Evolutionary conservation across 257 asterid species (phyloP).

Genomic region (Solanum medicagineum): DNA sequence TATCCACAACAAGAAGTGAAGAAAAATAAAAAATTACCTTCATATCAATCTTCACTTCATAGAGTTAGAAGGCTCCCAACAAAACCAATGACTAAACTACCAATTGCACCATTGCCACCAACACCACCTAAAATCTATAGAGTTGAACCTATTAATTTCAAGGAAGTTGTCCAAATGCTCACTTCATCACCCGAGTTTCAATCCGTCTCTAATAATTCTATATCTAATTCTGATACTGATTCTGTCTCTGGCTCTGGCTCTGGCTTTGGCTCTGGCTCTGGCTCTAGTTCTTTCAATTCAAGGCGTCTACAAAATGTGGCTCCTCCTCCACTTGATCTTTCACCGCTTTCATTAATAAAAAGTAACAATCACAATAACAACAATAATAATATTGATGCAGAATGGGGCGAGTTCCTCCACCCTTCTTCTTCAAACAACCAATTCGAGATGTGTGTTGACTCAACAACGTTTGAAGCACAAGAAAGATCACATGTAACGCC

Average conservation of each 20-base stretch:
- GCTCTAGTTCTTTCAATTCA: background rate
- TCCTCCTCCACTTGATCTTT: constrained; percentile 52
- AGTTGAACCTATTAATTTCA: constrained; percentile 41
- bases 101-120: constrained; percentile 67
- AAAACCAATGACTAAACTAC: constrained; percentile 27
- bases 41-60: constrained; percentile 28
- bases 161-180: constrained; percentile 59
- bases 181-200: constrained; percentile 35
- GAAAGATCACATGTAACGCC: background rate
- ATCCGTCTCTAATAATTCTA: background rate
- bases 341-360: background rate
- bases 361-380: background rate
- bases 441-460: background rate
- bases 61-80: constrained; percentile 28
- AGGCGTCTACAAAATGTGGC: constrained; percentile 34
- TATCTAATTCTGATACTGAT: background rate
- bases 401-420: background rate
- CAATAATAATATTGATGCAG: background rate
- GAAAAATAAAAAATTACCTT: background rate
- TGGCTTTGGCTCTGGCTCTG: background rate
- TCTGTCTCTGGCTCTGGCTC: background rate
- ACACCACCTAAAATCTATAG: constrained; percentile 54
- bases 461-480: background rate
- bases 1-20: constrained; percentile 6
- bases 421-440: background rate